Evolutionary conservation across 2,329 filamentous ascomycete genomes (phyloP), one percentile per base, ranked within the genome.

Genomic region (Helminthosporium solani): DNA sequence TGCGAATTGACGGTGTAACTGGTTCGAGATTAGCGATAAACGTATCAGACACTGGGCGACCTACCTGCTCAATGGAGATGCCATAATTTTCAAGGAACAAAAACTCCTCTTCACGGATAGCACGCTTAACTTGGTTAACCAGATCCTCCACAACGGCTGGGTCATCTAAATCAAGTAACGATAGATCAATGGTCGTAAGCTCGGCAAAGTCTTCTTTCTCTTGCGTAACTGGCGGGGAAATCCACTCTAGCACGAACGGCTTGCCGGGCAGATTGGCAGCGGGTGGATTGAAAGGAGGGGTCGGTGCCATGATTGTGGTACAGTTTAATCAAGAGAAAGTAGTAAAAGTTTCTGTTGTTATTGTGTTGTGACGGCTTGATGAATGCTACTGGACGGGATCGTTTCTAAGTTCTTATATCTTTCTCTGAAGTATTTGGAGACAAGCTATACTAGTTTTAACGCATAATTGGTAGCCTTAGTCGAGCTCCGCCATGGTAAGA

Each of bases 21-120:
- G 28, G 4, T 14, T 4, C 4, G 12, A 14, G 9, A 12, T 27
- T 27, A 27, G 12, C 25, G 25, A 27, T 12, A 12, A 27, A 7
- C 25, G 12, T 27, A 7, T 7, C 25, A 27, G 25, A 12, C 7
- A 27, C 7, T 7, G 7, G 7, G 25, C 25, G 12, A 27, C 25
- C 12, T n/a, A 31, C 28, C 28, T 31, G 56, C 34, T 73, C 75
- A 5, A 78, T 49, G 1, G 74, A 77, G 19, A 79, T 58, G 14
- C 76, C 76, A 47, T 79, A 78, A 58, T 80, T 76, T 50, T 76
- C 72, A 0, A 79, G 61, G 56, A 77, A 78, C 4, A 68, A 51
- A 42, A 68, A 67, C 1, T 64, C 66, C 34, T 68, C 66, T 11
- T 67, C 59, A 7, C 58, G 57, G 21, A 68, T 67, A 5, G 66